Conservation (phyloP, 768 basidiomycete species). For the Goffeauzyma gilvescens region DNA sequence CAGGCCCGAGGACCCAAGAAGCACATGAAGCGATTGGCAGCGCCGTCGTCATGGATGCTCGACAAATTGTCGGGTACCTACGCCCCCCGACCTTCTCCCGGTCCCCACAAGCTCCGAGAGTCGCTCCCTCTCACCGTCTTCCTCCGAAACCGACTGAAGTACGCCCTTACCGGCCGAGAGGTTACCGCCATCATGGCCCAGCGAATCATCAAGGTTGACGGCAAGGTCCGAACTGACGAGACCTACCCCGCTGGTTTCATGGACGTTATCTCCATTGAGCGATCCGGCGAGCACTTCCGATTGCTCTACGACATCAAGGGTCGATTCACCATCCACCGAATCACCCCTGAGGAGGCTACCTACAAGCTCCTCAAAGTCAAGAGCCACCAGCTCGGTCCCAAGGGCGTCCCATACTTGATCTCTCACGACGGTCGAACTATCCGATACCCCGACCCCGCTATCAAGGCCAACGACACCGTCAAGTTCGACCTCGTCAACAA, state of each 20-base stretch:
- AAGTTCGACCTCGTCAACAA: constrained; percentile 88
- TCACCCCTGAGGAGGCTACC: constrained; percentile 86
- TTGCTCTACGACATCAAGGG: constrained; percentile 98
- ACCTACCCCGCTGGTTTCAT: constrained; percentile 95
- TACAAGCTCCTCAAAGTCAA: constrained; percentile 86
- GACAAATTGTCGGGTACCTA: constrained; percentile 60
- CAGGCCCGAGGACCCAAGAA: constrained; percentile 97
- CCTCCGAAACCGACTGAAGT: constrained; percentile 97
- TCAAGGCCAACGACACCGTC: constrained; percentile 92
- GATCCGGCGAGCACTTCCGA: constrained; percentile 98
- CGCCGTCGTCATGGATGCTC: constrained; percentile 98
- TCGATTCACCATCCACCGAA: constrained; percentile 98
- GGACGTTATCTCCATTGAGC: constrained; percentile 95
- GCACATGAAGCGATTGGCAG: constrained; percentile 91
- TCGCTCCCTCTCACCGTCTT: constrained; percentile 91
- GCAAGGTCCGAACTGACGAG: constrained; percentile 92
- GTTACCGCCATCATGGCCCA: constrained; percentile 87
- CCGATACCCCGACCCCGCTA: constrained; percentile 90
- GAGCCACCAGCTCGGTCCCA: constrained; percentile 72
- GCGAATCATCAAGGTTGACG: constrained; percentile 94
- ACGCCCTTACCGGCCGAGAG: constrained; percentile 90
- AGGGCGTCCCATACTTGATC: constrained; percentile 89
- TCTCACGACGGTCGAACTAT: constrained; percentile 99
- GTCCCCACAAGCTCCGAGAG: constrained; percentile 98
- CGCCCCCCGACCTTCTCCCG: constrained; percentile 88